Base-by-base conservation (phyloP, 768 basidiomycete genomes). In the Leucosporidium yakuticum region DNA sequence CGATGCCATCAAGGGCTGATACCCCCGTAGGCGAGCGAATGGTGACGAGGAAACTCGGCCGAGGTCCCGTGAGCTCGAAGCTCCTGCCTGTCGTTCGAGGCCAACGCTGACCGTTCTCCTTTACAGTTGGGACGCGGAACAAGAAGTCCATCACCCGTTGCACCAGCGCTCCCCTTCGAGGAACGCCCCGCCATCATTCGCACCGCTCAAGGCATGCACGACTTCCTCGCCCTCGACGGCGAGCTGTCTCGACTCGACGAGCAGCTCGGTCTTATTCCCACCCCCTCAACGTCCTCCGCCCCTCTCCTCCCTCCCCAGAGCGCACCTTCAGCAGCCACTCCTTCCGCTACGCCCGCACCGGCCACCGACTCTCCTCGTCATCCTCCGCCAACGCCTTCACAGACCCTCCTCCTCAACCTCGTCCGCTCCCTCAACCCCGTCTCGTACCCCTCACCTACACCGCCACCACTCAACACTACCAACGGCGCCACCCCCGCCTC, bases 101-200 rank as follows among this genome's bases (percentile, higher is more conserved):
- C 2, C 6, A 8, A 29, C 12, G 34, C 64, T 65, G 49, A 65
- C 39, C 0, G 25, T 6, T 0, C 19, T 39, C 14, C 3, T 20
- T 20, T 15, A 12, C 66, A 71, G 69, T 64, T 68, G 12, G 70
- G 62, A 19, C 67, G 67, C 23, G 48, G 27, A 14, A 47, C 62
- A 9, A 36, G 34, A 29, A 63, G 39, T 25, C 54, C 63, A 9
- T 4, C 39, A 44, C 39, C 32, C 3, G 32, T 47, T 0, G 62
- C 63, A 0, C 34, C 58, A 32, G 58, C 49, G 8, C 50, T 67
- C 6, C 64, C 68, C 0, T 73, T 73, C 60, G 71, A 73, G 34
- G 71, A 73, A 25, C 62, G 50, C 12, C 65, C 64, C 17, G 71
- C 71, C 48, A 61, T 69, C 36, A 53, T 73, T 34, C 71, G 71